Base-by-base conservation (phyloP, 805 yeast genomes). In the Starmerella kuoi region DNA sequence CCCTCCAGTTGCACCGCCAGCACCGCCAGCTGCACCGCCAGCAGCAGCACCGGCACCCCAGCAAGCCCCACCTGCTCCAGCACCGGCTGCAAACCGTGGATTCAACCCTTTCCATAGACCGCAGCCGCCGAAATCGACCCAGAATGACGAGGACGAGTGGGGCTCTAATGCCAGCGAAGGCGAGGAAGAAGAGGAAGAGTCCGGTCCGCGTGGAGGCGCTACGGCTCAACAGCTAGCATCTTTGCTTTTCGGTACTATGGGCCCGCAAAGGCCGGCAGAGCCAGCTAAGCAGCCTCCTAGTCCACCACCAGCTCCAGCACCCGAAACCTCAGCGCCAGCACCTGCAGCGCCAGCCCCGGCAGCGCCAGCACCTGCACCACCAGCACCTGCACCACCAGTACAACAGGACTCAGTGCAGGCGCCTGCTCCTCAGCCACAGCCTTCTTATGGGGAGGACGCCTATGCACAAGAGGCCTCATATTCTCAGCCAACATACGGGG, bases 171-270 rank as follows among this genome's bases (percentile, higher is more conserved):
- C 48, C 11, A 55, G 55, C 27, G 60, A 54, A 14, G 65, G 58
- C 14, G 64, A 55, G 21, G 55, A 56, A n/a, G 44, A 42, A 2
- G 60, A 54, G 17, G 61, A 52, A 18, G 58, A 50, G 1, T 41
- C 47, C 4, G 50, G 46, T 3, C 54, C 55, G 4, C 48, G 57
- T 8, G 61, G 61, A 11, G 55, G 58, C n/a, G 59, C 59, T 3
- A 61, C 65, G 24, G 63, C 70, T 8, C 60, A 66, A 3, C 63
- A 63, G 40, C 54, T 65, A 22, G 70, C 70, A 5, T 63, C 68
- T 19, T 46, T 64, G 45, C 50, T 65, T 44, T 66, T 65, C 44
- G 65, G 69, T 8, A 59, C 66, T 5, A 66, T 66, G 69, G 67
- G 58, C 24, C 40, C 54, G 3, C 54, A 54, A 22, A 45, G 55